These are phyloP conservation scores for Trichosporon ovoides DNA, from an alignment of 1,284 basidiomycete species.

Conservation along the genomic window DNA sequence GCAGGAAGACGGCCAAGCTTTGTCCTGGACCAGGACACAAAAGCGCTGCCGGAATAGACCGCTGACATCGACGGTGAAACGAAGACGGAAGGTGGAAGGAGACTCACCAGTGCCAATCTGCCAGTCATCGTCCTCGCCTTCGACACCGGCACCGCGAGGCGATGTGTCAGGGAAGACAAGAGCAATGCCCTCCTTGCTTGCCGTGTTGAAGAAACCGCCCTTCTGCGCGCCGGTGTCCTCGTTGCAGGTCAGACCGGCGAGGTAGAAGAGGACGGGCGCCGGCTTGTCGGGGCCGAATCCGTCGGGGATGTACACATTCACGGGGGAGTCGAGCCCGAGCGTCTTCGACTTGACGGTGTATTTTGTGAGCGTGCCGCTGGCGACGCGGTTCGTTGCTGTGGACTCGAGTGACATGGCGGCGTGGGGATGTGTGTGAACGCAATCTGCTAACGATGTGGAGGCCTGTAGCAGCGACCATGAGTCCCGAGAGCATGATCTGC, in stretches of 20 bases:
- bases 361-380: constrained; percentile 72
- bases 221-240: constrained; percentile 95
- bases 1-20: background rate
- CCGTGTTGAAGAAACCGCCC: constrained; percentile 73
- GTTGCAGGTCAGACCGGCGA: constrained; percentile 89
- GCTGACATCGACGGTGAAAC: background rate
- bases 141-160: constrained; percentile 83
- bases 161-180: constrained; percentile 95
- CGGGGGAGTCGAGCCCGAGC: constrained; percentile 72
- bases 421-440: background rate
- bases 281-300: constrained; percentile 55
- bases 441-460: background rate
- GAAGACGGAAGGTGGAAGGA: constrained; percentile 21
- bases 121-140: constrained; percentile 82
- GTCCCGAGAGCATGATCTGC: no score
- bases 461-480: background rate
- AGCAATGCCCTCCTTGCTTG: constrained; percentile 76
- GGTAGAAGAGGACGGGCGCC: constrained; percentile 80
- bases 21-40: background rate
- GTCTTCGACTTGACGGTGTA: constrained; percentile 76
- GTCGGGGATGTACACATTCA: constrained; percentile 86
- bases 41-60: no score
- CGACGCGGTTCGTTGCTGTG: constrained; percentile 71
- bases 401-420: constrained; percentile 56
- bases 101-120: constrained; percentile 73